Evolutionary conservation across 371 early-diverging fungal genomes (phyloP).

Genomic region (Rozella allomycis): DNA sequence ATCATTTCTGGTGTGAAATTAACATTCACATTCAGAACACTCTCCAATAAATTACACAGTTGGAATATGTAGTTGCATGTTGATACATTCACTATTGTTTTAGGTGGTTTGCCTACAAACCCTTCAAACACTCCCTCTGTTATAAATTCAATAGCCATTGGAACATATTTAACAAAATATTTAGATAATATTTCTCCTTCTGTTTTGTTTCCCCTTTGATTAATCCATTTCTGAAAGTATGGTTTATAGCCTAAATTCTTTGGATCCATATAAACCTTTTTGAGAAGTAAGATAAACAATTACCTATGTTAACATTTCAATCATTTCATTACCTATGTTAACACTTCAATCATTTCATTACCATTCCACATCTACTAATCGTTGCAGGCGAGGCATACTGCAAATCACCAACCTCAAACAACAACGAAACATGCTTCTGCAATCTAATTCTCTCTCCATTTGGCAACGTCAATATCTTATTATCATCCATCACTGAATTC

Average conservation of each 20-base stretch:
- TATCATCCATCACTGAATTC: slow-evolving; percentile 35
- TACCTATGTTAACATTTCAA: too few species aligned
- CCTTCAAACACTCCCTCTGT: slow-evolving; percentile 27
- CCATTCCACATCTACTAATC: background rate
- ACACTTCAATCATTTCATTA: too few species aligned
- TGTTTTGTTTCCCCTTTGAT: slow-evolving; percentile 11
- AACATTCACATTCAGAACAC: slow-evolving; percentile 14
- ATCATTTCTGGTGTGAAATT: slow-evolving; percentile 9
- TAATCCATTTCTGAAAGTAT: slow-evolving; percentile 24
- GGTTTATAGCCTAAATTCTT: too few species aligned
- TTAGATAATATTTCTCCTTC: slow-evolving; percentile 13
- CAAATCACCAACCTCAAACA: background rate
- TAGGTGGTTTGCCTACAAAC: slow-evolving; percentile 15
- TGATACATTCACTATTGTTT: slow-evolving; percentile 23
- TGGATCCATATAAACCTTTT: too few species aligned
- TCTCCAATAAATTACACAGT: slow-evolving; percentile 18
- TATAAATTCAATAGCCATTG: too few species aligned
- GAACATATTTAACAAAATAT: slow-evolving; percentile 19
- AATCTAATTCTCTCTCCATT: too few species aligned
- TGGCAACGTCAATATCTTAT: too few species aligned
- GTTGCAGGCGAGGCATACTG: slow-evolving; percentile 1
- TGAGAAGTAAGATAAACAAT: too few species aligned
- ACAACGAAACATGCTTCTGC: too few species aligned
- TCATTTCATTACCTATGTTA: too few species aligned
- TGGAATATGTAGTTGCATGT: slow-evolving; percentile 20